Evolutionary conservation across 2,329 filamentous ascomycete species (phyloP), one percentile per base, ranked within the genome.

Genomic region (Thermomyces lanuginosus): DNA sequence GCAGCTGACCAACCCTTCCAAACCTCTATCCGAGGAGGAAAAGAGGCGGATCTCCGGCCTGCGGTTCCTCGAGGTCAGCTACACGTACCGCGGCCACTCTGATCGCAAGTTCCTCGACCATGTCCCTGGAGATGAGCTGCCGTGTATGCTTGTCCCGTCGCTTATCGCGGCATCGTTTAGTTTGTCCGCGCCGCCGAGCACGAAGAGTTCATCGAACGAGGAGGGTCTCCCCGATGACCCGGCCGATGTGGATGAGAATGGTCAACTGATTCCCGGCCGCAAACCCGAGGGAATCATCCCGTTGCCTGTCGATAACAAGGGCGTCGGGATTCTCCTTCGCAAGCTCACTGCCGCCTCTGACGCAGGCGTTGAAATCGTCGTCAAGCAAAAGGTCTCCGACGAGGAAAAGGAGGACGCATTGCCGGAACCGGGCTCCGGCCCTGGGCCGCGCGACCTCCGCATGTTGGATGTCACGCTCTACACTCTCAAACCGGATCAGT

Each of bases 31-130:
- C n/a, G n/a, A n/a, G n/a, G n/a, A n/a, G n/a, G n/a, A n/a, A n/a
- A n/a, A n/a, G n/a, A n/a, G n/a, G n/a, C n/a, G n/a, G n/a, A 30
- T 47, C 2, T 33, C 43, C 4, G 47, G 45, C 1, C 30, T 62
- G 20, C 55, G 54, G 40, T 57, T 62, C 30, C 34, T 63, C 24
- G 56, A 63, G 30, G 40, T 62, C 12, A 58, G 53, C 21, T 63
- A 60, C 29, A 63, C 57, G 1, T 61, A 55, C 30, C 45, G 58
- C 4, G 41, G 41, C 18, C 56, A 60, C 37, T 50, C 54, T 22
- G 53, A 59, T 32, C 44, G 51, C 22, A 51, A 53, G 15, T 58
- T 60, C 35, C 42, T 58, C 40, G 42, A 37, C 15, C 50, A 52
- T 30, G 49, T 60, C 7, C 51, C 49, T 15, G 51, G 44, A 3